Evolutionary conservation across 2,329 filamentous ascomycete genomes (phyloP).

Genomic region (Pestalotiopsis sp.): DNA sequence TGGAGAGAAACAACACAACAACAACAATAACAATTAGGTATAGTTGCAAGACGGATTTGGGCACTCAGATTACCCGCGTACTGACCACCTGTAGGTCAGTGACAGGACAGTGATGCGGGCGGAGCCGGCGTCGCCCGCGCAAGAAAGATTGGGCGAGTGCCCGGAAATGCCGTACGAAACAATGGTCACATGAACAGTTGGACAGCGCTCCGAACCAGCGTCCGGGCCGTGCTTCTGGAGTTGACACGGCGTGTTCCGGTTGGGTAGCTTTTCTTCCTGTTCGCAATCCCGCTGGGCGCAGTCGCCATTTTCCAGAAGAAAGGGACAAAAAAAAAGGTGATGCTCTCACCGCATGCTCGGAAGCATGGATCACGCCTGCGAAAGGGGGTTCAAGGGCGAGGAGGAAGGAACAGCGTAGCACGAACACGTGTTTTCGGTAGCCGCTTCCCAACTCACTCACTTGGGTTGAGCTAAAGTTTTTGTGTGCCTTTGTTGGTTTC

Average conservation of each 20-base stretch:
- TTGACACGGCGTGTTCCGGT: background rate
- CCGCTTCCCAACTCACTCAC: background rate
- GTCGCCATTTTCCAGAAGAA: background rate
- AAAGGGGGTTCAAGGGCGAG: background rate
- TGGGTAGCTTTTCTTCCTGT: background rate
- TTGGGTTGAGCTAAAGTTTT: background rate
- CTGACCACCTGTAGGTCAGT: background rate
- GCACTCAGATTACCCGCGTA: background rate
- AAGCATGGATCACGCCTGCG: background rate
- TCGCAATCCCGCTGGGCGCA: background rate
- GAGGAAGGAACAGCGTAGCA: background rate
- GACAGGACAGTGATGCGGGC: background rate
- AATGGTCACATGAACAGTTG: background rate
- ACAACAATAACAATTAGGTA: background rate
- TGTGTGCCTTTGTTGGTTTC: background rate
- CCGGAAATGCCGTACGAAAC: background rate
- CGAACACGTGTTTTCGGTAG: background rate
- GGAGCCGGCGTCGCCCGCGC: background rate
- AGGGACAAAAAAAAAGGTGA: background rate
- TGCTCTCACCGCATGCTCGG: background rate
- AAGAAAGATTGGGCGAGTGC: background rate
- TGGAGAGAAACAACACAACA: background rate
- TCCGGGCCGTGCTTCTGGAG: conserved; percentile 7
- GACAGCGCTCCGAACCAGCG: conserved; percentile 4
- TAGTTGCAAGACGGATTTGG: background rate